Conservation (phyloP, 139 green algal species). For the Micractinium conductrix region DNA sequence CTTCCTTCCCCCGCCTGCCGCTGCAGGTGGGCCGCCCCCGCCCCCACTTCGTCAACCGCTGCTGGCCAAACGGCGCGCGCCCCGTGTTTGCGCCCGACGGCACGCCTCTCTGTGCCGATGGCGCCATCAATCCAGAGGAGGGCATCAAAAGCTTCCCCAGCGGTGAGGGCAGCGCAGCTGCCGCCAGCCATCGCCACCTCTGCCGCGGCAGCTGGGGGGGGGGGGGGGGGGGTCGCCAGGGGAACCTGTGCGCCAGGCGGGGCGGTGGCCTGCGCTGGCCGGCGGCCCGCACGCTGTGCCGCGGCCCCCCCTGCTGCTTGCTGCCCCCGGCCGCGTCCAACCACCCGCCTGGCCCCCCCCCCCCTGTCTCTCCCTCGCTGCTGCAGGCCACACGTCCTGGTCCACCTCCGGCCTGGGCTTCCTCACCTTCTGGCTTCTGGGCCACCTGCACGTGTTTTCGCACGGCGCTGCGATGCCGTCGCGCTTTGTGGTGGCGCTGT, state of each 20-base stretch:
- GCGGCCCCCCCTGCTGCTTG: too few species aligned
- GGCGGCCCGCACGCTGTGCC: too few species aligned
- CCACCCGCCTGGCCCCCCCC: background rate
- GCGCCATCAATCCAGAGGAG: constrained; percentile 49
- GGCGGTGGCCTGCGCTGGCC: too few species aligned
- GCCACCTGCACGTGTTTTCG: constrained; percentile 59
- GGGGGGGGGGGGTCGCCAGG: too few species aligned
- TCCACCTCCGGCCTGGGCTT: constrained; percentile 66
- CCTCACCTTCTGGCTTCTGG: constrained; percentile 63
- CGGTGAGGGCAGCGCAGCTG: too few species aligned
- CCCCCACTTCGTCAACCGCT: constrained; percentile 65
- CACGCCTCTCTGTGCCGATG: constrained; percentile 39
- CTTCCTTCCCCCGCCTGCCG: background rate
- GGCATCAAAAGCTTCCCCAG: constrained; percentile 72
- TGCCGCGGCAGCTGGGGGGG: too few species aligned
- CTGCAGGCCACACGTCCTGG: constrained; percentile 72
- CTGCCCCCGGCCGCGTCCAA: background rate
- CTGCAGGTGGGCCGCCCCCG: constrained; percentile 53
- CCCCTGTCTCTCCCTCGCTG: background rate
- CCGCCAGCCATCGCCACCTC: too few species aligned
- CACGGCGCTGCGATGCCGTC: constrained; percentile 44
- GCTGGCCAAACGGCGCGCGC: constrained; percentile 61
- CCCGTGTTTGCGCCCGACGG: constrained; percentile 28
- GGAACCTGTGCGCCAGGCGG: too few species aligned
- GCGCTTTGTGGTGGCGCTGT: constrained; percentile 44